phyloP scores from a whole-genome alignment of 768 basidiomycete species.

The Naganishia vishniacii region DNA sequence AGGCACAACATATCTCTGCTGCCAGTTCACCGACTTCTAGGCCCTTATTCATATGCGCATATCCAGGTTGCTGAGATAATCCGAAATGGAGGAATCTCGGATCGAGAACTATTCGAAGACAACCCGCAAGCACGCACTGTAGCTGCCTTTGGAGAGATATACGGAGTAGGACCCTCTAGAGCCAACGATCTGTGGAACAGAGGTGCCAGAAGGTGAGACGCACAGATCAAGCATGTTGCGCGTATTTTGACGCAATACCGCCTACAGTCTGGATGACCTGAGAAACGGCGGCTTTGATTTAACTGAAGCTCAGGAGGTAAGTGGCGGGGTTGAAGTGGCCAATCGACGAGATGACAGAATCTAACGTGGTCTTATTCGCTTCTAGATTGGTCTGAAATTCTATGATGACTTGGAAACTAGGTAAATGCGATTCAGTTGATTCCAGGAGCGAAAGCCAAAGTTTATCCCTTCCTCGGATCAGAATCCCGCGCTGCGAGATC shows the following conservation, averaged over 20 bases:
- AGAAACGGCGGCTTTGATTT: slow-evolving; percentile 56
- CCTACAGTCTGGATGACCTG: slow-evolving; percentile 61
- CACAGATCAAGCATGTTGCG: not conserved
- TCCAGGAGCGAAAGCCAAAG: too few relatives aligned
- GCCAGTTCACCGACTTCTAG: too few relatives aligned
- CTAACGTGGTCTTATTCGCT: slow-evolving; percentile 11
- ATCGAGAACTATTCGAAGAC: slow-evolving; percentile 39
- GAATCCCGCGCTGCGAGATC: slow-evolving; percentile 81
- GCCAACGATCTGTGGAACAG: slow-evolving; percentile 68
- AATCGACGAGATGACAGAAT: slow-evolving; percentile 63
- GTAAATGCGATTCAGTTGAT: not conserved
- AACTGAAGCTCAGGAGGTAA: slow-evolving; percentile 53
- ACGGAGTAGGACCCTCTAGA: slow-evolving; percentile 69
- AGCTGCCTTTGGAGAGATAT: slow-evolving; percentile 67
- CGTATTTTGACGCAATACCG: not conserved
- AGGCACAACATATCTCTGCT: not conserved
- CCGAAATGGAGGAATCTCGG: slow-evolving; percentile 9
- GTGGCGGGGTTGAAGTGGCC: slow-evolving; percentile 51
- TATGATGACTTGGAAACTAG: slow-evolving; percentile 64
- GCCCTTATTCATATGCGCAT: too few relatives aligned
- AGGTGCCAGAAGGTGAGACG: slow-evolving; percentile 60
- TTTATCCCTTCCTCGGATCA: too few relatives aligned
- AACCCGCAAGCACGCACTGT: slow-evolving; percentile 34
- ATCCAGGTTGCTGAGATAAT: slow-evolving; percentile 42
- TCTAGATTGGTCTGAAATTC: slow-evolving; percentile 40